Conservation (phyloP, 2,329 filamentous ascomycete species). For the Pseudopyricularia cyperi region DNA sequence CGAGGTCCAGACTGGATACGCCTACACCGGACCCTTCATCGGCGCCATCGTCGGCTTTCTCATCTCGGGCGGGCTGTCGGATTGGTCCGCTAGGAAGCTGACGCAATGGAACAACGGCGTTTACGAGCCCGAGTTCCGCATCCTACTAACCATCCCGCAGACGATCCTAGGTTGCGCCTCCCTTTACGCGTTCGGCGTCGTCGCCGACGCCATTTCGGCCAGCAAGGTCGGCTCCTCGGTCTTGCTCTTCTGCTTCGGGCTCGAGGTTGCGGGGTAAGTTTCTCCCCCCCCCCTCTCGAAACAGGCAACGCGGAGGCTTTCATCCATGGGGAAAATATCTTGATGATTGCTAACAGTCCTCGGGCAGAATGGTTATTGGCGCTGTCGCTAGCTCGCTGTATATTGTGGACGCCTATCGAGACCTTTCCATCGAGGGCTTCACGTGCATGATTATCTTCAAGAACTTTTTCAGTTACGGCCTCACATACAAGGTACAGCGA, state of each 20-base stretch:
- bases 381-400: conserved; percentile 78
- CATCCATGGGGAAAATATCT: too few species aligned
- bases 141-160: conserved; percentile 73
- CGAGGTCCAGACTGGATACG: conserved; percentile 71
- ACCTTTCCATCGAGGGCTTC: conserved; percentile 76
- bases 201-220: conserved; percentile 42
- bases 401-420: conserved; percentile 86
- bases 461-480: conserved; percentile 78
- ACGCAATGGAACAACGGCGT: conserved; percentile 65
- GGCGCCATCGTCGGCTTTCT: conserved; percentile 69
- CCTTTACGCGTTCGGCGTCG: conserved; percentile 74
- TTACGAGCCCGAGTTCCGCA: conserved; percentile 85
- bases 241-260: conserved; percentile 69
- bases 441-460: conserved; percentile 89
- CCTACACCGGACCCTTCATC: conserved; percentile 75
- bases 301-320: not conserved
- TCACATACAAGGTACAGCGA: conserved; percentile 52
- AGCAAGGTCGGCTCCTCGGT: conserved; percentile 55
- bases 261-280: conserved; percentile 55
- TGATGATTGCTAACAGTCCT: not conserved
- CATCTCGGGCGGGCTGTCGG: conserved; percentile 61
- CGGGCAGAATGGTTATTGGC: conserved; percentile 69
- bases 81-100: conserved; percentile 57
- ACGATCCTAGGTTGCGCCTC: conserved; percentile 65
- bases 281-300: not conserved